Conservation (phyloP, 306 rosid species). For the Casuarina equisetifolia region DNA sequence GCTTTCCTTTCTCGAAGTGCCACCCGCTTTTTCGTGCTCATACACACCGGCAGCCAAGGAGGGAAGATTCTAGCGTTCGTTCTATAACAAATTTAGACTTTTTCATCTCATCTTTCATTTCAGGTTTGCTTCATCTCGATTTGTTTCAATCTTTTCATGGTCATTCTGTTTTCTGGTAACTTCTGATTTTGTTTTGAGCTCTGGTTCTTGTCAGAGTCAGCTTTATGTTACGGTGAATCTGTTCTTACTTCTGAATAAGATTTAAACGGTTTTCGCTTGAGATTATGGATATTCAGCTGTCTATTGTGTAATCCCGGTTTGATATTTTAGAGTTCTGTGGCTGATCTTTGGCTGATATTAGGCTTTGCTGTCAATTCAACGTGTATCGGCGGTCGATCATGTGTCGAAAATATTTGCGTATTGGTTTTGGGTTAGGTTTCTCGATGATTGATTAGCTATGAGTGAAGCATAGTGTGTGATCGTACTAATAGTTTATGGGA, state of each 20-base stretch:
- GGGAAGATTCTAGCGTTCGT: neutral
- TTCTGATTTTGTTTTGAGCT: neutral
- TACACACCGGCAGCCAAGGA: neutral
- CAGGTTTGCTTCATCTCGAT: neutral
- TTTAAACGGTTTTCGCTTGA: neutral
- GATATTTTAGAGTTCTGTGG: neutral
- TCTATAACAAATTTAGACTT: neutral
- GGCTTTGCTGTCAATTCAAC: neutral
- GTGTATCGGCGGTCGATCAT: neutral
- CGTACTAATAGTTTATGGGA: neutral
- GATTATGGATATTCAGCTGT: neutral
- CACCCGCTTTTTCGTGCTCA: neutral
- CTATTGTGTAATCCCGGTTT: neutral
- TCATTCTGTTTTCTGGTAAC: neutral
- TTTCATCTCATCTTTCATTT: neutral
- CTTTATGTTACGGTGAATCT: neutral
- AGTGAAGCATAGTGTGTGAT: constrained; percentile 2
- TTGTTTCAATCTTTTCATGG: neutral
- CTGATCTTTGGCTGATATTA: neutral
- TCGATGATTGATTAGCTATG: neutral
- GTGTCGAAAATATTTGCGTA: neutral
- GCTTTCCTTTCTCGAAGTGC: neutral
- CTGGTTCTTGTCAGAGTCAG: neutral
- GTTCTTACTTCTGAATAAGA: neutral
- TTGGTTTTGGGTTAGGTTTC: neutral